Base-by-base conservation (phyloP, 352 stramenopile species). In the Stephanocyclus meneghinianus region DNA sequence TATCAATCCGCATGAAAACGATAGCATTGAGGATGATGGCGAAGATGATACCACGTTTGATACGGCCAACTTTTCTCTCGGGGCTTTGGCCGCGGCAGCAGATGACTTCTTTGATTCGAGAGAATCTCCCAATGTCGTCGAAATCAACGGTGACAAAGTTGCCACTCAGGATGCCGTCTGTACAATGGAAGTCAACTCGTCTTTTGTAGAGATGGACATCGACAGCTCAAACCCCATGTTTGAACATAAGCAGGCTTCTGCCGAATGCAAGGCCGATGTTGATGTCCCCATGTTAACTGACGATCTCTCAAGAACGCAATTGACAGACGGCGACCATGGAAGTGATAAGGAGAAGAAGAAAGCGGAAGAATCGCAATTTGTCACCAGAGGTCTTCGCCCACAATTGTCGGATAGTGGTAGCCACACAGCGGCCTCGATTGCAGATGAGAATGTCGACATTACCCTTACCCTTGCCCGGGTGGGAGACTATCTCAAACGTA, bases 31-130 rank as follows among this genome's bases (percentile, higher is more conserved):
- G 5, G 59, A 66, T 51, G 37, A 21, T 13, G 59, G n/a, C 18
- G 37, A 53, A 63, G 32, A 10, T 32, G 26, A 45, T 40, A 42
- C 26, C 4, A 51, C 32, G 18, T 66, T 66, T 29, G 59, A 66
- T 13, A 66, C 32, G 29, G 59, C 59, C 50, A 29, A 66, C 13
- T 66, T 51, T 66, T 51, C 32, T 37, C 26, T 51, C 1, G 59
- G 35, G 6, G 32, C 2, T 11, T 66, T 66, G 32, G 37, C 15
- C 7, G 6, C 6, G 16, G 59, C n/a, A 4, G 35, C 51, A 15
- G 32, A 63, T 44, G 55, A 63, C 5, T 63, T 63, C 32, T 63
- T 63, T 45, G 55, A 63, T 63, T 21, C 55, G 1, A 44, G 11
- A 11, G 55, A 63, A n/a, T 26, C 6, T 55, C 3, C 18, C 18